Evolutionary conservation across 2,329 filamentous ascomycete species (phyloP).

Genomic region (Epichloe baconii): DNA sequence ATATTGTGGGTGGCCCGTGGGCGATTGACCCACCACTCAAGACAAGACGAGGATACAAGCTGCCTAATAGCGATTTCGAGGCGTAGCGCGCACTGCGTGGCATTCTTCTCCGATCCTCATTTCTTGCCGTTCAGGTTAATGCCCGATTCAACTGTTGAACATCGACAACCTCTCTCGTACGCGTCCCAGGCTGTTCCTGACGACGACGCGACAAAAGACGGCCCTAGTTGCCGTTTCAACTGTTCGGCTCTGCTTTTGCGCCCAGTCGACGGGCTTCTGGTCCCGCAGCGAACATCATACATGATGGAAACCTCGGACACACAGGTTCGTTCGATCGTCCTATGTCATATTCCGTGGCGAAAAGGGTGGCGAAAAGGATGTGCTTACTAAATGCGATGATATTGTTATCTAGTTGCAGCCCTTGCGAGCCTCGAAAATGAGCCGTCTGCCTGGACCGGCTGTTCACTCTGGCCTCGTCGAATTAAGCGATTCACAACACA

Average conservation of each 20-base stretch:
- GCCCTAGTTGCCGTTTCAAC: conserved; percentile 14
- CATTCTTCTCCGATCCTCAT: not conserved
- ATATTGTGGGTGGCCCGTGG: not conserved
- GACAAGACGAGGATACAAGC: not conserved
- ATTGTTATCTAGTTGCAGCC: conserved; percentile 9
- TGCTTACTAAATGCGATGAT: not conserved
- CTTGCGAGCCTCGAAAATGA: conserved; percentile 18
- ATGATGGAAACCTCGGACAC: conserved; percentile 21
- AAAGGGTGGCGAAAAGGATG: not conserved
- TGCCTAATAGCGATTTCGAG: not conserved
- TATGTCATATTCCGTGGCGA: not conserved
- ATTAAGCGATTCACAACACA: conserved; percentile 47
- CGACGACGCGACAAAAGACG: conserved; percentile 19
- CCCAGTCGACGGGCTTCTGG: conserved; percentile 1
- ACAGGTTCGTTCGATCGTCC: conserved; percentile 12
- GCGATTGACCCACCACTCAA: conserved; percentile 1
- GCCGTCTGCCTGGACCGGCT: conserved; percentile 19
- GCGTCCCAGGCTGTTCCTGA: conserved; percentile 14
- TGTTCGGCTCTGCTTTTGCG: not conserved
- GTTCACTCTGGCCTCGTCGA: conserved; percentile 30
- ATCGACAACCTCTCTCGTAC: conserved; percentile 2
- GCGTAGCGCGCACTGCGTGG: not conserved
- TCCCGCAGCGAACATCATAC: conserved; percentile 11
- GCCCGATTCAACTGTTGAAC: not conserved
- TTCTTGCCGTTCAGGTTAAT: not conserved